These are phyloP conservation scores for Russula griseocarnosa DNA, from an alignment of 768 basidiomycete species.

Conservation along the genomic window DNA sequence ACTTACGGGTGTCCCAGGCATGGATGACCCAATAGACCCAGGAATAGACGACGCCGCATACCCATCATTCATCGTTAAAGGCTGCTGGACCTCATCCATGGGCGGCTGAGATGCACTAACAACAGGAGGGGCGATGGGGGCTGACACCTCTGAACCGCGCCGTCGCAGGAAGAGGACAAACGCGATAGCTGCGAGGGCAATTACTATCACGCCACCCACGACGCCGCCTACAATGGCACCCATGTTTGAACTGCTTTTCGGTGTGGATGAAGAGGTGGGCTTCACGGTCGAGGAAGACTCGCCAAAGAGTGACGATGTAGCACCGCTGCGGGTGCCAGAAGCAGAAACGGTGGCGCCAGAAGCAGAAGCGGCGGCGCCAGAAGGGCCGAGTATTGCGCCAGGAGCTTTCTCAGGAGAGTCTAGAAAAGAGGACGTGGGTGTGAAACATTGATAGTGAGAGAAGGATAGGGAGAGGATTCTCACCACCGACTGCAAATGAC, in stretches of 20 bases:
- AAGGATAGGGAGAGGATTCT: neutral
- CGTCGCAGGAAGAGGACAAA: neutral
- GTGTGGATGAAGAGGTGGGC: neutral
- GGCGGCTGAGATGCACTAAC: neutral
- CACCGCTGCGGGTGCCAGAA: neutral
- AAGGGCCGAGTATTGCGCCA: neutral
- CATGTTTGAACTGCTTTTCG: neutral
- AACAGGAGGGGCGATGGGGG: neutral
- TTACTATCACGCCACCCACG: slow-evolving; percentile 3
- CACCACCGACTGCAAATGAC: slow-evolving; percentile 1
- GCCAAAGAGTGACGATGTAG: neutral
- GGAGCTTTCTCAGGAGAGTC: slow-evolving; percentile 4
- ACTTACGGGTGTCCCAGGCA: neutral
- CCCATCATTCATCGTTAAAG: neutral
- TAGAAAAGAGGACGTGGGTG: neutral
- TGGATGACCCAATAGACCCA: neutral
- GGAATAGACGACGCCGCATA: neutral
- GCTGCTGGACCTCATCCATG: neutral
- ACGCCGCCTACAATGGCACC: neutral
- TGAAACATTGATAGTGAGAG: neutral
- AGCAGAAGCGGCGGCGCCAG: neutral
- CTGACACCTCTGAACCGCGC: neutral
- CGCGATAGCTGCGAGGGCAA: neutral
- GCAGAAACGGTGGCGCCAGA: neutral
- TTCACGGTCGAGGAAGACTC: neutral